Conservation (phyloP, 441 rosid species). For the Populus hybrid region DNA sequence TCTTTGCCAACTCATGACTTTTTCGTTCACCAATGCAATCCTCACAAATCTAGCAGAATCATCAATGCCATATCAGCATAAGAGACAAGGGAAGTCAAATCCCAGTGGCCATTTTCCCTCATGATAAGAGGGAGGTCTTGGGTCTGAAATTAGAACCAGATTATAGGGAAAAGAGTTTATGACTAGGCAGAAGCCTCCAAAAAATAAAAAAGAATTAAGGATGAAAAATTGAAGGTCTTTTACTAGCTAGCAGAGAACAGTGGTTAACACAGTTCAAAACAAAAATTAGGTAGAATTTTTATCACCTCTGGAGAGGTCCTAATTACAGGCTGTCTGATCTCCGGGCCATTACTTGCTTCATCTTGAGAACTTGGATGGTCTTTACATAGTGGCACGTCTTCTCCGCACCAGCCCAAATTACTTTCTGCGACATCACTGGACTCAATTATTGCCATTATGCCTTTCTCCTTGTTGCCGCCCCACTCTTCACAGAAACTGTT, state of each 20-base stretch:
- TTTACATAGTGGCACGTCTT: constrained; percentile 36
- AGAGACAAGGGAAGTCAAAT: background rate
- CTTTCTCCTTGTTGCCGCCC: constrained; percentile 69
- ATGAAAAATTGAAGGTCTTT: background rate
- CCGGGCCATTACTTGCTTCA: constrained; percentile 57
- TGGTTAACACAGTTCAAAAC: background rate
- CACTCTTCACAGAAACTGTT: constrained; percentile 92
- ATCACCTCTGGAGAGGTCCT: constrained; percentile 84
- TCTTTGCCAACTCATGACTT: constrained; percentile 87
- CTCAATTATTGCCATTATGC: constrained; percentile 75
- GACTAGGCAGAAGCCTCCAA: background rate
- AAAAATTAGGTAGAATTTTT: constrained; percentile 10
- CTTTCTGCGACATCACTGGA: constrained; percentile 28
- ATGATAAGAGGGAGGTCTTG: background rate
- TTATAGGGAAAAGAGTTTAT: background rate
- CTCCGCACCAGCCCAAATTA: constrained; percentile 31
- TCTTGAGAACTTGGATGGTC: constrained; percentile 46
- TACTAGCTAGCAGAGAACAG: background rate
- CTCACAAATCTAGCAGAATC: constrained; percentile 63
- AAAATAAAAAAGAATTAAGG: background rate
- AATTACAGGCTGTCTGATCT: constrained; percentile 46
- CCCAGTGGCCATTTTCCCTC: background rate
- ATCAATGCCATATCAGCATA: constrained; percentile 15
- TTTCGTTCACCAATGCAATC: constrained; percentile 95
- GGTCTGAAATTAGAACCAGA: background rate